A percentile compares a stretch with the other conserved stretches of the same genome.
Evolutionary conservation across 2,329 filamentous ascomycete species (phyloP).

Genomic region (Cladosporium colombiae): DNA sequence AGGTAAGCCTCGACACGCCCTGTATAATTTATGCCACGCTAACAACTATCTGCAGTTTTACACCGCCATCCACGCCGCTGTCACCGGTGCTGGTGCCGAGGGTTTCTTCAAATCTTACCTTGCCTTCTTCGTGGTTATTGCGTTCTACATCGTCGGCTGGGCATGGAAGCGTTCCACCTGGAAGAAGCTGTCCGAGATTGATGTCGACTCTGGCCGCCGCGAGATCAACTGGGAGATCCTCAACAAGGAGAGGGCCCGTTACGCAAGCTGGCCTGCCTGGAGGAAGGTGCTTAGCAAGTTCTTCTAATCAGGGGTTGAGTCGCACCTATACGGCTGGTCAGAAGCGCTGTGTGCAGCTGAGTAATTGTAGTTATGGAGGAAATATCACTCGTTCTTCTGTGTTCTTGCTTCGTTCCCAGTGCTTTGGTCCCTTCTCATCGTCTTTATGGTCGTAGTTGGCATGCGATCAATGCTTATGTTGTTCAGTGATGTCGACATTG

Average conservation of each 20-base stretch:
- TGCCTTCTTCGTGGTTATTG: slow-evolving; percentile 31
- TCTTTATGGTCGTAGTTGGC: neutral
- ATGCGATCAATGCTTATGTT: neutral
- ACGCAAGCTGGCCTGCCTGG: slow-evolving; percentile 57
- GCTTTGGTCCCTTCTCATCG: neutral
- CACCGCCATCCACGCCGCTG: slow-evolving; percentile 31
- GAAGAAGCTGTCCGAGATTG: slow-evolving; percentile 61
- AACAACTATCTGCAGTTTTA: slow-evolving; percentile 52
- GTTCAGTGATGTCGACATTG: neutral
- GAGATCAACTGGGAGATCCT: slow-evolving; percentile 67
- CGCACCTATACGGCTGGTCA: neutral
- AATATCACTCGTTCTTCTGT: neutral
- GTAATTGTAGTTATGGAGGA: neutral
- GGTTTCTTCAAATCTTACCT: slow-evolving; percentile 36
- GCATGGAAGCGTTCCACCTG: slow-evolving; percentile 56
- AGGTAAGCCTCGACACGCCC: slow-evolving; percentile 42
- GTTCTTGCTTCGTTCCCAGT: neutral
- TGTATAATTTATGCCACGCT: slow-evolving; percentile 26
- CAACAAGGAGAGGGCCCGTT: slow-evolving; percentile 54
- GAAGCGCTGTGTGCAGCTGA: neutral
- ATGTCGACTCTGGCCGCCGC: slow-evolving; percentile 66
- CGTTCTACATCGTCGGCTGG: slow-evolving; percentile 35
- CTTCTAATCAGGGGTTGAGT: slow-evolving; percentile 23
- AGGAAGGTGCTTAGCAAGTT: slow-evolving; percentile 35
- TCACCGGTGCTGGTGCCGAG: slow-evolving; percentile 18